Percentiles rank a stretch among this genome's conserved stretches.
Evolutionary conservation across 164 flowering plant species (phyloP).

Genomic region (Sextonia rubra): DNA sequence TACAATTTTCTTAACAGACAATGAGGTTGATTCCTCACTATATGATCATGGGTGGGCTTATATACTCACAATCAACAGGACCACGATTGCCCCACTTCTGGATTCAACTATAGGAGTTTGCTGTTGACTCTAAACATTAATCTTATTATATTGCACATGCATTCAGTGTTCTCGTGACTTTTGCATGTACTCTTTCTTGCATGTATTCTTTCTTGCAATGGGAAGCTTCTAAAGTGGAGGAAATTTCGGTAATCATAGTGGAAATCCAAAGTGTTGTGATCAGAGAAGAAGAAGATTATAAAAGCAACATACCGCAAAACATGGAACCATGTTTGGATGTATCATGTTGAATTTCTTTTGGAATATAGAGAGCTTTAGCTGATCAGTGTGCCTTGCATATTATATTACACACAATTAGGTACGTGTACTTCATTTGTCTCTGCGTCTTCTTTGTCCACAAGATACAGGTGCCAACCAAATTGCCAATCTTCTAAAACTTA

Average conservation of each 20-base stretch:
- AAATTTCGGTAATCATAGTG: background rate
- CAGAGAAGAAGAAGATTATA: constrained; percentile 2
- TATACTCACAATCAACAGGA: no score
- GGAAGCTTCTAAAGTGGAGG: background rate
- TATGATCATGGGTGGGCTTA: no score
- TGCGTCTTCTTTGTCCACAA: background rate
- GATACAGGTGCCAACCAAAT: background rate
- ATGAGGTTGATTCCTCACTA: no score
- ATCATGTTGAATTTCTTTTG: no score
- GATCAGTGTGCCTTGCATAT: background rate
- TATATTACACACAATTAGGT: background rate
- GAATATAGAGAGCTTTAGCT: no score
- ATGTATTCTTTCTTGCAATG: background rate
- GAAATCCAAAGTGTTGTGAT: background rate
- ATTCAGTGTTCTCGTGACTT: background rate
- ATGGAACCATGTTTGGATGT: constrained; percentile 6
- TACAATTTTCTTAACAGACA: no score
- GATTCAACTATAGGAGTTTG: background rate
- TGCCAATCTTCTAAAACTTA: background rate
- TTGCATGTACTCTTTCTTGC: background rate
- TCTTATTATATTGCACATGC: no score
- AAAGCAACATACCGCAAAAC: constrained; percentile 5
- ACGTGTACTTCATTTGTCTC: background rate
- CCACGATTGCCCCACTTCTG: background rate
- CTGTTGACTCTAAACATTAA: background rate